Conservation (phyloP, 2,329 filamentous ascomycete species). For the Colletotrichum cereale region DNA sequence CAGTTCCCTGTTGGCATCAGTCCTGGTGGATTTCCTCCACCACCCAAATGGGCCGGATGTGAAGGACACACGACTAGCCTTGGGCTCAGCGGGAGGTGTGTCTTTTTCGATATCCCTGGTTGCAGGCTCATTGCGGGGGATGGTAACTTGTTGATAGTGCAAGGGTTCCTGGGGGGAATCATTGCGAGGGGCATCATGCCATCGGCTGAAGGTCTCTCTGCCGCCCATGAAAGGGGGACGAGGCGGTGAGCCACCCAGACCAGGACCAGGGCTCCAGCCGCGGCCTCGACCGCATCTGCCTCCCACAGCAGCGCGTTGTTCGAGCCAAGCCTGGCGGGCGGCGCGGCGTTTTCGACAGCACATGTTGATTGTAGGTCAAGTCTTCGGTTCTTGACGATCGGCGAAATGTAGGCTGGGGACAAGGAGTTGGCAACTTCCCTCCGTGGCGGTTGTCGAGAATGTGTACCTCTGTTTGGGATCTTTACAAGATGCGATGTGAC, state of each 20-base stretch:
- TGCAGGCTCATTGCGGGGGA: neutral
- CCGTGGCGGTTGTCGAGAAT: neutral
- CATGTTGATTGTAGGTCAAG: neutral
- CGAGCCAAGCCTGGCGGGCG: constrained; percentile 34
- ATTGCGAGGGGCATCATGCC: constrained; percentile 12
- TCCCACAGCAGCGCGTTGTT: constrained; percentile 22
- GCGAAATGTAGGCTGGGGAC: neutral
- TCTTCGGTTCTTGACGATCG: neutral
- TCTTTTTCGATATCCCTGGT: constrained; percentile 15
- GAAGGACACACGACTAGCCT: constrained; percentile 18
- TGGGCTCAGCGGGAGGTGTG: neutral
- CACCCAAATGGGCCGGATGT: constrained; percentile 17
- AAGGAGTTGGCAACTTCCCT: neutral
- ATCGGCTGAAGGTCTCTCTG: constrained; percentile 12
- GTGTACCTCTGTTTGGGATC: too few relatives aligned
- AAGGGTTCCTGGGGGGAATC: neutral
- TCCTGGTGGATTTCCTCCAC: constrained; percentile 10
- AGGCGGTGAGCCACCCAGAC: constrained; percentile 1
- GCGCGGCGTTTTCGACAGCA: constrained; percentile 34
- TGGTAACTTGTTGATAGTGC: neutral
- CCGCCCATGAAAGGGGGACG: constrained; percentile 26
- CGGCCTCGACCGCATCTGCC: constrained; percentile 20
- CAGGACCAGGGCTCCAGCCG: constrained; percentile 2
- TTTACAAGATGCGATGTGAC: neutral
- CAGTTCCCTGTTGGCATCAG: neutral